A percentile compares a stretch with the other conserved stretches of the same genome.
These are phyloP conservation scores for Cyclanthera cordifolia DNA, from an alignment of 306 rosid species.

Conservation along the genomic window DNA sequence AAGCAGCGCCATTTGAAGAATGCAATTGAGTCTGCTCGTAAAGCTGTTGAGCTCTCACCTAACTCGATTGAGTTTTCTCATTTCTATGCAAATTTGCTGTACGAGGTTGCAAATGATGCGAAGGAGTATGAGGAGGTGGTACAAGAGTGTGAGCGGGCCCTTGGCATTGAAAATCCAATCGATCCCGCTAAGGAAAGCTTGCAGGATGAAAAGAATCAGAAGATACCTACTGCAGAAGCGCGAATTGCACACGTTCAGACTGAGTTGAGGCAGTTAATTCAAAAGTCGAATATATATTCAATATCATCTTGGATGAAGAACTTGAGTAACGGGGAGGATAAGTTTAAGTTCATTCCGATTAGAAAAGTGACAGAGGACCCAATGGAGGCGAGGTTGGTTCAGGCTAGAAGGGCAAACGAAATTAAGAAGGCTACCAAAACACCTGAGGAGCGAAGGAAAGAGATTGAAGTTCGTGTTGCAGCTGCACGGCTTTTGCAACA, in stretches of 20 bases:
- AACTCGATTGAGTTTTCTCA: conserved; percentile 69
- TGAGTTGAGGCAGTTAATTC: conserved; percentile 74
- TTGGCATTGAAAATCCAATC: conserved; percentile 47
- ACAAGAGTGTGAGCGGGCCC: conserved; percentile 77
- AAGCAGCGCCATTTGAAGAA: conserved; percentile 66
- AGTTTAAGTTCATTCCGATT: conserved; percentile 67
- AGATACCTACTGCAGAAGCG: conserved; percentile 29
- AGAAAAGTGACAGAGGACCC: conserved; percentile 80
- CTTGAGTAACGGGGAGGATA: conserved; percentile 76
- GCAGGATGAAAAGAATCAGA: conserved; percentile 82
- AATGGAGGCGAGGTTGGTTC: conserved; percentile 76
- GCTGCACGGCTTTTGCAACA: conserved; percentile 96
- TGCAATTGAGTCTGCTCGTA: conserved; percentile 69
- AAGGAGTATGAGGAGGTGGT: conserved; percentile 73
- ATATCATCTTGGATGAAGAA: conserved; percentile 85
- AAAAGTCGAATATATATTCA: conserved; percentile 73
- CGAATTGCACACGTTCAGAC: conserved; percentile 56
- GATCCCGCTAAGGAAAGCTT: conserved; percentile 89
- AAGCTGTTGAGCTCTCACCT: conserved; percentile 63
- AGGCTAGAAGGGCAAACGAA: conserved; percentile 80
- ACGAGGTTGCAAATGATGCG: conserved; percentile 66
- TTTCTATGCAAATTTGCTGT: conserved; percentile 60
- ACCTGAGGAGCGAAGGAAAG: conserved; percentile 76
- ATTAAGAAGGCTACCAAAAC: conserved; percentile 90
- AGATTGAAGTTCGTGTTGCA: conserved; percentile 91